Evolutionary conservation across 331 rosid genomes (phyloP), one percentile per base, ranked within the genome.

Genomic region (Dryas integrifolia): DNA sequence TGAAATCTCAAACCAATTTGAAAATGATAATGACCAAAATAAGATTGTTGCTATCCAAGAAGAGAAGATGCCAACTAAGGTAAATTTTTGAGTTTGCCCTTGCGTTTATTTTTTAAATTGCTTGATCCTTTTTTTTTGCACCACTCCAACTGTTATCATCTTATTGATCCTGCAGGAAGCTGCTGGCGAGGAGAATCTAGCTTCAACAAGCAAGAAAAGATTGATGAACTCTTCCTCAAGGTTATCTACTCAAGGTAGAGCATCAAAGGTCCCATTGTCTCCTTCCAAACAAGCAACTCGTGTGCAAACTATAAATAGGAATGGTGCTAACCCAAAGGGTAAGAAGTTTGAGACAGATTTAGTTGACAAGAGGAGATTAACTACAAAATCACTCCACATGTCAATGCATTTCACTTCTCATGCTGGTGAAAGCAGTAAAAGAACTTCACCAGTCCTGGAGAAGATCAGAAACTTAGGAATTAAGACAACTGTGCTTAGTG

Each of bases 371-470:
- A 83, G 70, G 83, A 72, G 75, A 24, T 49, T 67, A 44, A 46
- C 72, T 68, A 74, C 69, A 46, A 79, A 77, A 58, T 81, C 91
- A 61, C 82, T 83, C 45, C 81, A 80, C 74, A 79, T 68, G 89
- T 86, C 97, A 10, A 62, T 73, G 50, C 74, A 83, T 48, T 79
- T 86, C 65, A 72, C 83, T 48, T 75, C 88, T 53, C 49, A 66
- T 11, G n/a, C 69, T 14, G 58, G 72, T 67, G 70, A 84, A 75
- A 69, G 77, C 55, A 80, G 77, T 58, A 85, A 83, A 71, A 79
- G 68, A 49, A 55, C 70, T 59, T 55, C 79, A 55, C 67, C 84
- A 30, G 58, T 68, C 73, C 56, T 46, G 56, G 76, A 82, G 61
- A 82, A 73, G 65, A 85, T 79, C n/a, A 81, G 72, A 84, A 75